Evolutionary conservation across 257 asterid species (phyloP).

Genomic region (Scutellaria baicalensis): DNA sequence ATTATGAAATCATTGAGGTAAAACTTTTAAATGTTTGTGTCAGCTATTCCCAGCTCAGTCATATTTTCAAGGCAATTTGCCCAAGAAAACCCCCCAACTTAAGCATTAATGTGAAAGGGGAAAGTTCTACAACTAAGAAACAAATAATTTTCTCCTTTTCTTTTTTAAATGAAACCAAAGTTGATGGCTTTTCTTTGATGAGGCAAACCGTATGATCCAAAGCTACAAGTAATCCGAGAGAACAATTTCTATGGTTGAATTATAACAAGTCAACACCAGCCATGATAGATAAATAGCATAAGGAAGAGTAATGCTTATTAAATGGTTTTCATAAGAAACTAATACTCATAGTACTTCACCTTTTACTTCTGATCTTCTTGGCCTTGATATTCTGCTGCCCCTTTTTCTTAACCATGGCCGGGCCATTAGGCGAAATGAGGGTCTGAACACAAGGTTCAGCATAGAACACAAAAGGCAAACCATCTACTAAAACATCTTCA

Average conservation of each 20-base stretch:
- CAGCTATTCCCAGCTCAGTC: neutral
- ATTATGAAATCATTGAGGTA: neutral
- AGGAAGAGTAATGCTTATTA: neutral
- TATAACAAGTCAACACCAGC: conserved; percentile 14
- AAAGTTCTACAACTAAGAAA: neutral
- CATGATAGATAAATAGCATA: neutral
- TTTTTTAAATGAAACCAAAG: neutral
- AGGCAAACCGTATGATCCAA: neutral
- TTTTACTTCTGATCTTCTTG: conserved; percentile 18
- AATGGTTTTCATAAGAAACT: too few species aligned
- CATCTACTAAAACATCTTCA: conserved; percentile 24
- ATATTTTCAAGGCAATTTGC: neutral
- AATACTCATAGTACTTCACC: conserved; percentile 12
- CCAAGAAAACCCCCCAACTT: neutral
- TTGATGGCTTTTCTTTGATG: neutral
- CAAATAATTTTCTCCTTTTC: neutral
- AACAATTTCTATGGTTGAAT: conserved; percentile 16
- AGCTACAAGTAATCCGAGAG: neutral
- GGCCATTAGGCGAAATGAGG: conserved; percentile 33
- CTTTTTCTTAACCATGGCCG: conserved; percentile 15
- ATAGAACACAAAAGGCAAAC: conserved; percentile 42
- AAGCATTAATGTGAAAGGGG: neutral
- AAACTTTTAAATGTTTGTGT: neutral
- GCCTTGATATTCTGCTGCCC: conserved; percentile 8
- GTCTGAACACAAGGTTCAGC: conserved; percentile 39